phyloP scores from a whole-genome alignment of 179 eudicot species.

The Beta corolliflora region DNA sequence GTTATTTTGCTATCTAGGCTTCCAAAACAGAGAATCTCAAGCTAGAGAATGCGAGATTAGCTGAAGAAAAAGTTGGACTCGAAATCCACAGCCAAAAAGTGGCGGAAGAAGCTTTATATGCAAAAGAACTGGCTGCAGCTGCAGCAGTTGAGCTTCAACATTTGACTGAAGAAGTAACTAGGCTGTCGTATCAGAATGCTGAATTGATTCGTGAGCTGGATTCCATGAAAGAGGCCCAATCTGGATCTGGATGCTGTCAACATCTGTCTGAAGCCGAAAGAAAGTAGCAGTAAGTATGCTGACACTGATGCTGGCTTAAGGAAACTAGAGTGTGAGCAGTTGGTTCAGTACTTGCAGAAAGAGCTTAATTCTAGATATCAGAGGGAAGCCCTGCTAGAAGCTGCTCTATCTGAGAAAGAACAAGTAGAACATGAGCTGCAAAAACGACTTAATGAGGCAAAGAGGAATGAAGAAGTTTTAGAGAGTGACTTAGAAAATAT shows the following conservation, averaged over 20 bases:
- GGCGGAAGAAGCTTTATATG: constrained; percentile 35
- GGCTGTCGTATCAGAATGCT: constrained; percentile 31
- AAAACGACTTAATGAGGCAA: constrained; percentile 19
- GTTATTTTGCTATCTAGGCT: constrained; percentile 20
- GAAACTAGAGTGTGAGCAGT: constrained; percentile 15
- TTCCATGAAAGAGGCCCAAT: constrained; percentile 22
- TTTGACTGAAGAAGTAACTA: constrained; percentile 32
- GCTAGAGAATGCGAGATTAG: constrained; percentile 26
- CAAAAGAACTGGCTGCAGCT: constrained; percentile 35
- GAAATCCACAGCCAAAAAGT: constrained; percentile 25
- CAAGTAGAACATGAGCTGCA: constrained; percentile 14
- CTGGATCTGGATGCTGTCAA: constrained; percentile 16
- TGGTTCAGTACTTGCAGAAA: constrained; percentile 24
- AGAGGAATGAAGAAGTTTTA: constrained; percentile 20
- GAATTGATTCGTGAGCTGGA: constrained; percentile 25
- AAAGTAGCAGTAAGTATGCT: constrained; percentile 6
- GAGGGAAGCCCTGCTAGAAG: constrained; percentile 29
- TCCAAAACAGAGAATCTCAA: constrained; percentile 26
- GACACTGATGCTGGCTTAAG: constrained; percentile 14
- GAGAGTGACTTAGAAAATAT: constrained; percentile 16
- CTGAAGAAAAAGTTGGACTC: constrained; percentile 30
- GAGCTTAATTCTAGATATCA: constrained; percentile 19
- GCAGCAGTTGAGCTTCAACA: constrained; percentile 36
- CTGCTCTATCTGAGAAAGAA: constrained; percentile 32
- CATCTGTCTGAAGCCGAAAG: constrained; percentile 16